phyloP scores from a whole-genome alignment of 164 flowering plant species.

The Malania oleifera region DNA sequence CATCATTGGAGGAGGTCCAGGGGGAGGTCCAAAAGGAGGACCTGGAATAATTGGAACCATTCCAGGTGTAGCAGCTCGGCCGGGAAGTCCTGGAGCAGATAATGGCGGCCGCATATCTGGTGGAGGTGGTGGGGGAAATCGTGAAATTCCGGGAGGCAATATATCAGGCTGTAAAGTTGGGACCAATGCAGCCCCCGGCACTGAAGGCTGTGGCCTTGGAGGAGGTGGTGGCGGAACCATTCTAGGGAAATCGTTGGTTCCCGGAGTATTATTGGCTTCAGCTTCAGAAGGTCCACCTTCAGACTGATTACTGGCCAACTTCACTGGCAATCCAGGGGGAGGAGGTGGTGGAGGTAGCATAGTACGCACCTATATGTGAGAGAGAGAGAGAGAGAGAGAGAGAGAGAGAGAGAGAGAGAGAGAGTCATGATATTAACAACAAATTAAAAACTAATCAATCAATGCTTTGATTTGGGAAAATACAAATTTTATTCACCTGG shows the following conservation, averaged over 20 bases:
- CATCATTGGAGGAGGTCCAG: conserved; percentile 76
- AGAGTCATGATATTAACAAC: too few relatives aligned
- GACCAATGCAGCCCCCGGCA: conserved; percentile 39
- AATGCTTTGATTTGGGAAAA: too few relatives aligned
- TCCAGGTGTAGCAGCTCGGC: conserved; percentile 53
- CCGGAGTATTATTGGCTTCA: conserved; percentile 31
- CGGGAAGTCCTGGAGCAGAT: conserved; percentile 49
- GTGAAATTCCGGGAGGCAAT: conserved; percentile 77
- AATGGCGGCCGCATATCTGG: conserved; percentile 54
- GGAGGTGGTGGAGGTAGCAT: conserved; percentile 73
- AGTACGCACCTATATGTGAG: conserved; percentile 33
- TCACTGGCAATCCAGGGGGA: conserved; percentile 55
- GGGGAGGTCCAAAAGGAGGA: conserved; percentile 77
- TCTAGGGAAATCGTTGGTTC: conserved; percentile 37
- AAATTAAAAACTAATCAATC: too few relatives aligned
- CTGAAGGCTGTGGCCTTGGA: conserved; percentile 42
- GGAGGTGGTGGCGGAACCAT: conserved; percentile 81
- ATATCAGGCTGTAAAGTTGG: conserved; percentile 63
- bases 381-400: conserved; percentile 6
- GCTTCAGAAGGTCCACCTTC: conserved; percentile 39
- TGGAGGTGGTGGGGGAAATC: conserved; percentile 81
- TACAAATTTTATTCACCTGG: too few relatives aligned
- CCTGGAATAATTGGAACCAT: conserved; percentile 56
- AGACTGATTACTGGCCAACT: conserved; percentile 33
- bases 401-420: too few relatives aligned